Evolutionary conservation across 495 filamentous ascomycete genomes (phyloP).

Genomic region (Xylaria intraflava): DNA sequence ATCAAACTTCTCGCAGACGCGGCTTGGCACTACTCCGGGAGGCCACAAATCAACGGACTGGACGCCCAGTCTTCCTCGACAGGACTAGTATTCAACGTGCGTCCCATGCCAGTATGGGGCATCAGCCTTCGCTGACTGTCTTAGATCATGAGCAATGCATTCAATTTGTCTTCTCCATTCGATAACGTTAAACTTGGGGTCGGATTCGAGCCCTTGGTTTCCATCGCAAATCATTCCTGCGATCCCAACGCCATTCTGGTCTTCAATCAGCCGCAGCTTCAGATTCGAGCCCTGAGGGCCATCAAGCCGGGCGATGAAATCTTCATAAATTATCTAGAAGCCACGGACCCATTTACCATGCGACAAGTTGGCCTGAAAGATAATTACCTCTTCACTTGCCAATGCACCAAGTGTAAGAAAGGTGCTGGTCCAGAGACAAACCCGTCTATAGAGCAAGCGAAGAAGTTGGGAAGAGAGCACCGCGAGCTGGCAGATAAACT

Average conservation of each 20-base stretch:
- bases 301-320: conserved; percentile 17
- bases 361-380: conserved; percentile 10
- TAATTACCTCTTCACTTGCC: conserved; percentile 8
- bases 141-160: conserved; percentile 8
- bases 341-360: conserved; percentile 7
- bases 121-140: not conserved
- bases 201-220: conserved; percentile 13
- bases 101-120: not conserved
- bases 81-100: conserved; percentile 4
- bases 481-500: conserved; percentile 5
- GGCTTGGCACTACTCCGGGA: not conserved
- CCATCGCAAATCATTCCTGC: conserved; percentile 16
- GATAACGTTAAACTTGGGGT: conserved; percentile 1
- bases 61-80: not conserved
- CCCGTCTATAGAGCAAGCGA: not conserved
- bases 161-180: not conserved
- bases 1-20: conserved; percentile 3
- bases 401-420: conserved; percentile 6
- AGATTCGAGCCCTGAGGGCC: conserved; percentile 13
- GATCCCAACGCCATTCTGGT: conserved; percentile 11
- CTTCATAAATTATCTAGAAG: conserved; percentile 13
- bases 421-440: not conserved
- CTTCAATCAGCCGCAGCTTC: conserved; percentile 10
- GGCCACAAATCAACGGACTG: not conserved
- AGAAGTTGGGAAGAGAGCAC: not conserved